Evolutionary conservation across 768 basidiomycete species (phyloP), one percentile per base, ranked within the genome.

Genomic region (Scleroderma citrinum): DNA sequence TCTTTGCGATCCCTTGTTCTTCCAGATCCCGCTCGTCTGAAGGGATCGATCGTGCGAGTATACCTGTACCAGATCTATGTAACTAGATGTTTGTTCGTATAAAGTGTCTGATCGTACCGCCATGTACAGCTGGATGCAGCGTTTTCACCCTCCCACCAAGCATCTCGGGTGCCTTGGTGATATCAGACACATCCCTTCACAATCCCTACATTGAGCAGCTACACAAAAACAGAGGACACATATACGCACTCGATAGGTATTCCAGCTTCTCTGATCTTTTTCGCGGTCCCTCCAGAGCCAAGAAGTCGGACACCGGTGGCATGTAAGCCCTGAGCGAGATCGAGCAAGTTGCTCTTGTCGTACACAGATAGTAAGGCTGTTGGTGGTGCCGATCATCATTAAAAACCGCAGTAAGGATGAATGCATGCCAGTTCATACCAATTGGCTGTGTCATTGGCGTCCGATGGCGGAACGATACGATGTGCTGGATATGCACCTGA

Each of bases 101-200:
- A 40, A 36, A 31, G n/a, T n/a, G 41, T 24, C 34, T 37, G 46
- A 47, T 39, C 71, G 36, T 58, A 93, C 94, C 96, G 65, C 96
- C 96, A 59, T 99, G 96, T 17, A 99, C 92, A 12, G 88, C 93
- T 40, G 96, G 96, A 61, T 99, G 96, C 10, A 99, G 81, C 2
- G 96, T 99, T 74, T 99, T 98, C 49, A 98, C 96, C 58, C 96
- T 77, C 21, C 96, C 96, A 46, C 96, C 95, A 3, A 99, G 79
- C 94, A 99, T 98, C 69, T 99, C 96, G 5, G 96, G 95, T 0
- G 93, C 93, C 61, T 94, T 95, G 43, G 96, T 98, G 69, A 98
- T 87, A 63, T 91, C 87, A 5, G 95, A 90, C 47, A 99, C 93
- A 78, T 99, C 96, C 55, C 96, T 99, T 57, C 6, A 14, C 12